Evolutionary conservation across 352 stramenopile genomes (phyloP), one percentile per base, ranked within the genome.

Genomic region (Phytophthora pistaciae): DNA sequence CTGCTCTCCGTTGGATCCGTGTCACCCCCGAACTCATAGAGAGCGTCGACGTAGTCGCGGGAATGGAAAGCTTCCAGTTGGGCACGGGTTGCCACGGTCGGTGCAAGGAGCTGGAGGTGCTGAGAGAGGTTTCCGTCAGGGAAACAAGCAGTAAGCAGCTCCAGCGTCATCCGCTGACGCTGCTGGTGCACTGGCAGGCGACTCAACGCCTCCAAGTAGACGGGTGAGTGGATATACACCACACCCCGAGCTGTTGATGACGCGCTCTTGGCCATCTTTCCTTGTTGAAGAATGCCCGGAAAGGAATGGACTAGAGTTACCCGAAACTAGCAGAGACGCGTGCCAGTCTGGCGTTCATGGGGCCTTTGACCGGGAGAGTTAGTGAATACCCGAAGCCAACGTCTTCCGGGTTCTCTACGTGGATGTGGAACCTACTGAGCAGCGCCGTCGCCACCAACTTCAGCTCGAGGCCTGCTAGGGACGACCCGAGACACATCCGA

Each of bases 401-500:
- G 29, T 58, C 18, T 21, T 83, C 61, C 0, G 68, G 71, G 1
- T 66, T 63, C 25, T 75, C 66, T 3, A 83, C 50, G 36, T 64
- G 42, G 42, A 88, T 71, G 59, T 80, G 58, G 48, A 82, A 87
- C 42, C 64, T 71, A 62, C 68, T 80, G 7, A 87, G 52, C 16
- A 85, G 38, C 42, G 68, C 70, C 31, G 72, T 56, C 1, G 53
- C 68, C 11, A 81, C 62, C 54, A 85, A 72, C 56, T 89, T 89
- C 42, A 87, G 72, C 44, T 84, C 68, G 31, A 84, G 59, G 55
- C 78, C 68, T 25, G 65, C 75, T 20, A 85, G 48, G 9, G 72
- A 75, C 55, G 62, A 61, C 9, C 84, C 83, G 1, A 91, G 50
- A 55, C 84, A 92, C 60, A 75, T 66, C 18, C 84, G 77, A 23